These are phyloP conservation scores for Saccharomyces hybrid DNA, from an alignment of 1,139 yeast genomes.

Conservation along the genomic window DNA sequence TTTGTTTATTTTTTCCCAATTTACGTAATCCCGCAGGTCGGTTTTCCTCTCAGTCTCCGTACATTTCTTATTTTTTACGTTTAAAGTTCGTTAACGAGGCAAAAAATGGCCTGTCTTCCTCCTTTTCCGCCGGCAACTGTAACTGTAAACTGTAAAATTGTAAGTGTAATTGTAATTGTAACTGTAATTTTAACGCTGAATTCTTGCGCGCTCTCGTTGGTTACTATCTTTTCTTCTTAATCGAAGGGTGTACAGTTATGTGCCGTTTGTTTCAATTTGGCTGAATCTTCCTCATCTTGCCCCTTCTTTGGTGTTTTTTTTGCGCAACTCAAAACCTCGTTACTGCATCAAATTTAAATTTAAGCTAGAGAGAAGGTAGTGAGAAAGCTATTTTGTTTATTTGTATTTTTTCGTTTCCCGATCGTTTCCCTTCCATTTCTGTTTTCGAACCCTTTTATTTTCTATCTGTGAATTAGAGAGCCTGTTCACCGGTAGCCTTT, in stretches of 20 bases:
- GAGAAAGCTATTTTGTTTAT: neutral
- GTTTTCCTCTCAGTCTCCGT: neutral
- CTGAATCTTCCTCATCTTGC: neutral
- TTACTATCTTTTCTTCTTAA: neutral
- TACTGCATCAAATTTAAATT: neutral
- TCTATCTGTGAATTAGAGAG: neutral
- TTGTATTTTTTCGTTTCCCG: neutral
- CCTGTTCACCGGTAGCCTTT: neutral
- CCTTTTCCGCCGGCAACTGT: neutral
- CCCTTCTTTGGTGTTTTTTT: neutral
- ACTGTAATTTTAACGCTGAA: neutral
- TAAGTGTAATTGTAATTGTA: neutral
- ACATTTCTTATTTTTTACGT: neutral
- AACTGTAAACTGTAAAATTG: neutral
- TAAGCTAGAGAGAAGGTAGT: neutral
- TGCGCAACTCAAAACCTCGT: neutral
- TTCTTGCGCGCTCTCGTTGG: neutral
- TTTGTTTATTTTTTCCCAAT: neutral
- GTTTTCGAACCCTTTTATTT: neutral
- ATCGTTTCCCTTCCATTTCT: neutral
- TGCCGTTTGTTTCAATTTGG: neutral
- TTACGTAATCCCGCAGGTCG: slow-evolving; percentile 1
- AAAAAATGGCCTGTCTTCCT: neutral
- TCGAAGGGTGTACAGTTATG: neutral
- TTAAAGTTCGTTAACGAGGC: neutral